Evolutionary conservation across 176 grass and related monocot species (phyloP).

Genomic region (Oryza glumipatula): DNA sequence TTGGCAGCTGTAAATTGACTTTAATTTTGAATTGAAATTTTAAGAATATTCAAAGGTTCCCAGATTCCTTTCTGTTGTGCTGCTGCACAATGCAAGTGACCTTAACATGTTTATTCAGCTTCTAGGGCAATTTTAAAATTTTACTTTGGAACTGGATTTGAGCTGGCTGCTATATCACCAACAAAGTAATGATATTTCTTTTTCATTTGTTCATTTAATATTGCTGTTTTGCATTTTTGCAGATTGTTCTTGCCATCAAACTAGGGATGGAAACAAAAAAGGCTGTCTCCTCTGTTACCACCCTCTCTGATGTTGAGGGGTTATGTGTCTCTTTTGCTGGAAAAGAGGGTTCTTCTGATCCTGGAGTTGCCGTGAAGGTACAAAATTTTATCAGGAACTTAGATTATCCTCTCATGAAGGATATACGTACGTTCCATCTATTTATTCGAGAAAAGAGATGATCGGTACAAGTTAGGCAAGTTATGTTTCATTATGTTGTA

Average conservation of each 20-base stretch:
- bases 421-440: neutral
- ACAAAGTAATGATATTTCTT: neutral
- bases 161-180: neutral
- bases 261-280: conserved; percentile 77
- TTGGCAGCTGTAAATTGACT: conserved; percentile 28
- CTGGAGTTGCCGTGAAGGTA: conserved; percentile 81
- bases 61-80: neutral
- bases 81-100: neutral
- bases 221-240: neutral
- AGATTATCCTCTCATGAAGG: neutral
- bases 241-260: conserved; percentile 93
- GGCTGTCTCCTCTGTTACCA: conserved; percentile 63
- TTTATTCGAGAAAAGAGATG: conserved; percentile 15
- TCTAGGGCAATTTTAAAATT: conserved; percentile 7
- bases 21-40: neutral
- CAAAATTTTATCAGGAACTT: neutral
- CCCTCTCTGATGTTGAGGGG: conserved; percentile 86
- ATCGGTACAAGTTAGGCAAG: neutral
- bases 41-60: conserved; percentile 15
- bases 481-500: neutral
- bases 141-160: neutral
- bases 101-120: neutral
- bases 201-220: too few relatives aligned
- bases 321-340: conserved; percentile 75
- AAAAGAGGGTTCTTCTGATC: conserved; percentile 78